Percentiles rank a stretch among this genome's conserved stretches.
Evolutionary conservation across 1,284 basidiomycete genomes (phyloP).

Genomic region (Leccinum discolor): DNA sequence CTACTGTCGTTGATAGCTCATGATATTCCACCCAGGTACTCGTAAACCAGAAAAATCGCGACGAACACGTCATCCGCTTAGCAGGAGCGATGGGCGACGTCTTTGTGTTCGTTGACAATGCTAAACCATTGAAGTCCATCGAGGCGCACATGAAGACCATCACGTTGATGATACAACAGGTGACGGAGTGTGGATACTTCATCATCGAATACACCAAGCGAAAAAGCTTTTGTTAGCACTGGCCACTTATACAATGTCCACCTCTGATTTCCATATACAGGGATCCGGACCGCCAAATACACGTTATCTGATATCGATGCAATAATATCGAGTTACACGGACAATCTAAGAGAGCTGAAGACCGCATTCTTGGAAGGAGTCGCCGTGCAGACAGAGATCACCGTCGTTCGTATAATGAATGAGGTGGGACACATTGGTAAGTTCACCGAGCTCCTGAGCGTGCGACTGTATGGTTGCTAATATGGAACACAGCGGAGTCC

Average conservation of each 20-base stretch:
- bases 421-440: neutral
- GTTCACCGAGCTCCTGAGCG: neutral
- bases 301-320: neutral
- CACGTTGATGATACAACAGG: neutral
- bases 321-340: neutral
- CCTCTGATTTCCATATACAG: neutral
- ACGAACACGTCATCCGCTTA: neutral
- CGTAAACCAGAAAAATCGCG: neutral
- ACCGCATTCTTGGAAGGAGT: neutral
- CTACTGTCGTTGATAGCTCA: neutral
- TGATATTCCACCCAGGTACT: neutral
- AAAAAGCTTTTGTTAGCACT: neutral
- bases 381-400: neutral
- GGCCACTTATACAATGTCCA: neutral
- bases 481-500: neutral
- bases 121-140: neutral
- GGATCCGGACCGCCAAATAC: neutral
- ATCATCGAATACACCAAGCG: neutral
- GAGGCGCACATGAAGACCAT: neutral
- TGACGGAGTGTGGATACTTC: neutral
- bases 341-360: neutral
- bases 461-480: neutral
- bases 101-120: neutral
- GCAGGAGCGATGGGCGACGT: neutral
- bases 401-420: neutral